Base-by-base conservation (phyloP, 2,329 filamentous ascomycete species). In the Hypoxylon sp. region DNA sequence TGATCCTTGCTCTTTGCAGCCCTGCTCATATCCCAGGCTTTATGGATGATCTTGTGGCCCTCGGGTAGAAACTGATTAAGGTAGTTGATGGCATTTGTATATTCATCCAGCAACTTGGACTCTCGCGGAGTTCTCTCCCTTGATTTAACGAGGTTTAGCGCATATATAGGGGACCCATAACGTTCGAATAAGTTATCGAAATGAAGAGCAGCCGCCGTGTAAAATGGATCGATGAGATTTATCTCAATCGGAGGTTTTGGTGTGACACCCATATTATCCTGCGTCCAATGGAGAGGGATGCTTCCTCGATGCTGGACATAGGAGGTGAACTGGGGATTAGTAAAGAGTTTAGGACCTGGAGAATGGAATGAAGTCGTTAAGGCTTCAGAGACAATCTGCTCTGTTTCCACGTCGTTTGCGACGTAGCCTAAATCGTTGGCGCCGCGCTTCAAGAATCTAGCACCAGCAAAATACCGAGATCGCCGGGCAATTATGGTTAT, bases 381-480 rank as follows among this genome's bases (percentile, higher is more conserved):
- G 73, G 94, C 93, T 76, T 99, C 96, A 0, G 94, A 96, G 4
- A 99, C 94, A 65, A 99, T 97, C 77, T 99, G 96, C 79, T 99
- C 96, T 0, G 96, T 98, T 80, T 99, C 96, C 23, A 99, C 96
- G 78, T 99, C 96, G 75, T 99, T 99, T 55, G 96, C 96, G 58
- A 99, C 96, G 76, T 97, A 97, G 12, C 96, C 95, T 61, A 94
- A 78, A 77, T 99, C 96, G 74, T 99, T 99, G 50, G 94, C 92
- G 30, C 96, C 96, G 62, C 96, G 90, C 79, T 99, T 99, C 56
- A 99, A 81, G 71, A 97, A 99, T 2, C 96, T 87, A 37, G 96
- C 96, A 27, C 96, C 96, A 2, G 96, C 96, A 78, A 98, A 99
- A 78, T 93, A 93, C 7, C 96, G 88, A 14, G 96, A 99, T 30